Evolutionary conservation across 371 early-diverging fungal species (phyloP), one percentile per base, ranked within the genome.

Genomic region (Blastocladiella emersonii): DNA sequence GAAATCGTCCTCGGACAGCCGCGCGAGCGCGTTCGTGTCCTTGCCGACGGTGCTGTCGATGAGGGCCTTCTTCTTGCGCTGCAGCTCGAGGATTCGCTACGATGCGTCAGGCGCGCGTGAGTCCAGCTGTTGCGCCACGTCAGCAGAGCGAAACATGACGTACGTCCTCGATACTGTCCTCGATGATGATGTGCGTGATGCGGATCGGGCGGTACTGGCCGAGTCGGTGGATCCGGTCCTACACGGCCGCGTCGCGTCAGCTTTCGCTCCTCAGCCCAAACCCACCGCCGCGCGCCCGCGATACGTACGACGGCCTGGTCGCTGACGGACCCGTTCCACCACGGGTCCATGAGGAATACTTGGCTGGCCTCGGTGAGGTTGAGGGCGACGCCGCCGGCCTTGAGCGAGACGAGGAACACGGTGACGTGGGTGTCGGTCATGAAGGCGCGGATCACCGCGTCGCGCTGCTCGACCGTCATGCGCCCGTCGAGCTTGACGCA

Each of bases 351-450:
- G 51, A 91, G 78, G 70, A 93, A 94, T 5, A 96, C 95, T 27
- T 86, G 79, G 66, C 87, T 89, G 1, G 98, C 98, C 66, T 93
- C 94, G 1, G 93, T 94, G 56, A 98, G 74, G 69, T 98, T 98
- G 48, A 98, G 75, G 0, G 95, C 98, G 10, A 96, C 90, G 57
- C 97, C 96, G 36, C 96, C 98, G n/a, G 96, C 97, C 67, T 90
- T 90, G 19, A 95, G 72, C 62, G 88, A 88, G 57, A 93, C 88
- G 44, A 95, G 73, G 67, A 95, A 94, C 34, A 93, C 90, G 0
- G 92, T 94, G 57, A 84, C 79, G 34, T 81, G 78, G 7, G 92
- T 89, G 21, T 90, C 86, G 23, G 81, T 86, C 77, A 85, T 86
- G 67, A 95, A 95, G 53, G 76, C 70, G 34, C 78, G 71, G 60